Percentiles rank a stretch among this genome's conserved stretches.
Conservation (phyloP, 352 stramenopile genomes). For the Globisporangium orthogonon region DNA sequence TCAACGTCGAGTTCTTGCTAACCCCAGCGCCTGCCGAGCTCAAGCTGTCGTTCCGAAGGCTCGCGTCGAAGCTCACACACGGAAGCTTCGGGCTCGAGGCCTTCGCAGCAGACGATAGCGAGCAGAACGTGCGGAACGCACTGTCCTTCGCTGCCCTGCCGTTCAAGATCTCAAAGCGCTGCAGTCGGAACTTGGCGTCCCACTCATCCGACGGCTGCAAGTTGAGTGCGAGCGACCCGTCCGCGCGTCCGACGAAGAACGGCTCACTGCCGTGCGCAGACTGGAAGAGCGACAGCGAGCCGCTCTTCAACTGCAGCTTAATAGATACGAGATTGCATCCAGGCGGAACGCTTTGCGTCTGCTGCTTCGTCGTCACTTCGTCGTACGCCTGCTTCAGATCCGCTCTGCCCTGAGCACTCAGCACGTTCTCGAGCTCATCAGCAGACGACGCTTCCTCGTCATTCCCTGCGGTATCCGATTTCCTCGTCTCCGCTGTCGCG, state of each 20-base stretch:
- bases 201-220: conserved; percentile 64
- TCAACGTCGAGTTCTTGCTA: conserved; percentile 8
- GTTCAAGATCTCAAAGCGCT: conserved; percentile 69
- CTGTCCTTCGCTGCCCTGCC: conserved; percentile 24
- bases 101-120: conserved; percentile 25
- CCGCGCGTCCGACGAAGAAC: conserved; percentile 40
- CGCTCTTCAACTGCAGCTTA: conserved; percentile 53
- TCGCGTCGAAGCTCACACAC: conserved; percentile 49
- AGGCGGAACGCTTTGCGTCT: conserved; percentile 30
- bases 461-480: conserved; percentile 3
- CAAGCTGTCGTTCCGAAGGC: conserved; percentile 9
- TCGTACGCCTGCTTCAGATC: conserved; percentile 72
- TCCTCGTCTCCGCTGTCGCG: conserved; percentile 3
- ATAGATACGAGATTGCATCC: conserved; percentile 68
- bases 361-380: conserved; percentile 52
- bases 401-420: conserved; percentile 59
- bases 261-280: conserved; percentile 19
- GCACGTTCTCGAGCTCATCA: conserved; percentile 31
- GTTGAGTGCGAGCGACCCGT: conserved; percentile 50
- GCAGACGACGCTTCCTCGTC: background rate
- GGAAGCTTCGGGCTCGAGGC: conserved; percentile 15
- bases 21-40: background rate
- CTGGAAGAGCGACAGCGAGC: conserved; percentile 48
- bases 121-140: conserved; percentile 60
- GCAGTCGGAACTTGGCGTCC: conserved; percentile 49